These are phyloP conservation scores for Pachyrhizus erosus DNA, from an alignment of 306 rosid species.

Conservation along the genomic window DNA sequence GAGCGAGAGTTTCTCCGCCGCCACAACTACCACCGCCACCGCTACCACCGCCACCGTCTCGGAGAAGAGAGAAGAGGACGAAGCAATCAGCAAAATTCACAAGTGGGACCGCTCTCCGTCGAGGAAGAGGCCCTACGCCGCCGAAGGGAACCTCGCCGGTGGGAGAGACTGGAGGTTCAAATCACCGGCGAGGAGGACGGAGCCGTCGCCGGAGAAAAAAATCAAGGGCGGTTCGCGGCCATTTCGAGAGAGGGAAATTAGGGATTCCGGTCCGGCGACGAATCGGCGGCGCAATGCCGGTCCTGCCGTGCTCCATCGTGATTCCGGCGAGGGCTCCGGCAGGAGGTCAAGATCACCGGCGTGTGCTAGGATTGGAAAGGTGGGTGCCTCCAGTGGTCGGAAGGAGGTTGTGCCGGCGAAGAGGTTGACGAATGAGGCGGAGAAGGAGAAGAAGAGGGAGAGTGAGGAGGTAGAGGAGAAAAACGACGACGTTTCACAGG, in stretches of 20 bases:
- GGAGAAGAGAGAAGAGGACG: conserved; percentile 76
- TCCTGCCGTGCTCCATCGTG: conserved; percentile 48
- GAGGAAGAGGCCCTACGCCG: conserved; percentile 62
- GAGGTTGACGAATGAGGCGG: not conserved
- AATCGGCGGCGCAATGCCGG: conserved; percentile 51
- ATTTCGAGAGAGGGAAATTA: conserved; percentile 59
- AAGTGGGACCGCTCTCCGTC: conserved; percentile 50
- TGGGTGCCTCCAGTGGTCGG: conserved; percentile 34
- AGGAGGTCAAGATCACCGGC: conserved; percentile 89
- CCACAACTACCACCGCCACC: conserved; percentile 58
- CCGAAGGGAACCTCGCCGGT: conserved; percentile 36
- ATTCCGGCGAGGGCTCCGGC: conserved; percentile 59
- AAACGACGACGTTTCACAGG: conserved; percentile 47
- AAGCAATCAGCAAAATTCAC: conserved; percentile 66
- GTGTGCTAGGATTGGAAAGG: conserved; percentile 44
- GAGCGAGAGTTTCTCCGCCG: conserved; percentile 71
- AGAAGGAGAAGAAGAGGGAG: conserved; percentile 10
- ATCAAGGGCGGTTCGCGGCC: conserved; percentile 44
- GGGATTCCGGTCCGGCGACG: conserved; percentile 53
- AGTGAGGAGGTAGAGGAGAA: conserved; percentile 38
- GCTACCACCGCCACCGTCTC: conserved; percentile 61
- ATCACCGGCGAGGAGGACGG: conserved; percentile 52
- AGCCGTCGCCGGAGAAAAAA: conserved; percentile 63
- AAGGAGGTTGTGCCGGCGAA: conserved; percentile 39
- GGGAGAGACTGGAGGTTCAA: conserved; percentile 55